Conservation (phyloP, 2,329 filamentous ascomycete species). For the Grosmannia serpens region DNA sequence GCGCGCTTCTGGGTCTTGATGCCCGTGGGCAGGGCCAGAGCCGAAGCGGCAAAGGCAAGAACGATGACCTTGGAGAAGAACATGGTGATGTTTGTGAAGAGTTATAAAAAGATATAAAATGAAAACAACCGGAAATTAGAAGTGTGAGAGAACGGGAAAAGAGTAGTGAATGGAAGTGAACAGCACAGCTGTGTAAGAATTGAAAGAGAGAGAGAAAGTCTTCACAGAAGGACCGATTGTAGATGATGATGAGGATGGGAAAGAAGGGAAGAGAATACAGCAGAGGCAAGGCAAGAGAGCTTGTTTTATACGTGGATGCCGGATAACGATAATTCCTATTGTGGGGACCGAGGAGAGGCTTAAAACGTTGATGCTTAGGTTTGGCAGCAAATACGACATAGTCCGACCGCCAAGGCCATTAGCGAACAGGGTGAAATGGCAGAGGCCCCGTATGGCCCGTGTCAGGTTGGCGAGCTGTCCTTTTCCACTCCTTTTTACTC, state of each 20-base stretch:
- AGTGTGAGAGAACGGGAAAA: neutral
- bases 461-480: constrained; percentile 6
- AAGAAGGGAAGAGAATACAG: neutral
- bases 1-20: constrained; percentile 16
- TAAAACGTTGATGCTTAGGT: neutral
- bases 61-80: constrained; percentile 25
- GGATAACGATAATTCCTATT: neutral
- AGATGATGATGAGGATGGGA: constrained; percentile 3
- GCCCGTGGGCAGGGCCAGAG: constrained; percentile 20
- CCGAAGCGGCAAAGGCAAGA: constrained; percentile 24
- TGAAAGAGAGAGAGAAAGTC: constrained; percentile 4
- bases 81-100: constrained; percentile 16
- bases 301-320: neutral
- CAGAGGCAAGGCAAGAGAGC: neutral
- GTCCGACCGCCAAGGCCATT: constrained; percentile 9
- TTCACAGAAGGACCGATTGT: constrained; percentile 9
- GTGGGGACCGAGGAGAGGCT: neutral
- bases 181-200: constrained; percentile 12
- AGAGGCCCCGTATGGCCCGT: constrained; percentile 3
- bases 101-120: neutral
- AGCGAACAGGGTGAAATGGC: neutral
- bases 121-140: neutral
- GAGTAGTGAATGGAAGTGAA: constrained; percentile 2
- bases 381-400: constrained; percentile 1
- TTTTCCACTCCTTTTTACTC: neutral